These are phyloP conservation scores for Gymnopus androsaceus DNA, from an alignment of 1,284 basidiomycete genomes.

Conservation along the genomic window DNA sequence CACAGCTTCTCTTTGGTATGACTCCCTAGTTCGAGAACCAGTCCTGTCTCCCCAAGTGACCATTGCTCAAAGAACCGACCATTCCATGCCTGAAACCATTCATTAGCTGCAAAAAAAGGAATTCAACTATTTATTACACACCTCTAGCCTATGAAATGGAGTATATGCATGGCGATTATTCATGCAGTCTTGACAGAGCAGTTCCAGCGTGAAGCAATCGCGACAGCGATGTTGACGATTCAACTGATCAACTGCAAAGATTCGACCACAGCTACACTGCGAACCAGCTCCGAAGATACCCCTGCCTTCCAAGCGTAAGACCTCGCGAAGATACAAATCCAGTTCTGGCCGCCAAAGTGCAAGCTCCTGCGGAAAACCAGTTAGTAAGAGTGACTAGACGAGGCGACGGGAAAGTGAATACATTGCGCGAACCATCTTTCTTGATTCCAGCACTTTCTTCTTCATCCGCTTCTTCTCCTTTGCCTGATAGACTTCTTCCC, in stretches of 20 bases:
- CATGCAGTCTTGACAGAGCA: not conserved
- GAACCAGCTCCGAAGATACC: not conserved
- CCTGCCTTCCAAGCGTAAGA: not conserved
- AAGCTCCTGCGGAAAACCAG: not conserved
- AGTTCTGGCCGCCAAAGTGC: not conserved
- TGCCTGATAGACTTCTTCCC: too few species aligned
- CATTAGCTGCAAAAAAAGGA: not conserved
- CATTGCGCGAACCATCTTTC: too few species aligned
- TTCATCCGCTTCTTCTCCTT: too few species aligned
- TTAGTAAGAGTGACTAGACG: too few species aligned
- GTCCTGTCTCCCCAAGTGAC: slow-evolving; percentile 8
- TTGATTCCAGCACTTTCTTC: too few species aligned
- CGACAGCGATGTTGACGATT: not conserved
- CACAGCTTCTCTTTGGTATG: not conserved
- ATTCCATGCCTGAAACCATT: slow-evolving; percentile 4
- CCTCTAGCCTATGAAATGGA: not conserved
- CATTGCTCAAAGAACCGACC: not conserved
- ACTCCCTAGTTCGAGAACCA: not conserved
- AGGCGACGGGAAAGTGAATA: too few species aligned
- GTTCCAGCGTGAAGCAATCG: not conserved
- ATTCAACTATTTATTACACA: not conserved
- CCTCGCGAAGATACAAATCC: not conserved
- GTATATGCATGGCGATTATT: not conserved
- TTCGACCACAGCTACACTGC: not conserved
- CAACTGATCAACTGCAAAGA: not conserved